Base-by-base conservation (phyloP, 148 eudicot species). In the Rhododendron vialii region DNA sequence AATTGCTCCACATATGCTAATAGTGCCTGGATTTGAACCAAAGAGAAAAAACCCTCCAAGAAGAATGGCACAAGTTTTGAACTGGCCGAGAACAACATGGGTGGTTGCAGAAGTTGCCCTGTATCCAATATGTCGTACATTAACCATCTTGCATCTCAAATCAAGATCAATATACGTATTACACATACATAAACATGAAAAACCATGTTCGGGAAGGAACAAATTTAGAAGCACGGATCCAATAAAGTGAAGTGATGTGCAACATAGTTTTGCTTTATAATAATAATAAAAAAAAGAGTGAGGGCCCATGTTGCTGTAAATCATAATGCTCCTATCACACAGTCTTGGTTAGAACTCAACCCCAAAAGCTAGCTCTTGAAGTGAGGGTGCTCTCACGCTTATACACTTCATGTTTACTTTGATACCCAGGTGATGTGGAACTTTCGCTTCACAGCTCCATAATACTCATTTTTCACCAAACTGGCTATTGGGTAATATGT, bases 81-180 rank as follows among this genome's bases (percentile, higher is more conserved):
- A 96, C 88, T 96, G 99, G 48, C 99, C 99, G 2, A 96, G 96
- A 78, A 96, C 95, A 63, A 93, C 99, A 83, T 96, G 99, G 55
- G 99, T 96, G 80, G 93, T 88, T 38, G 99, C 99, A 65, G 99
- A 96, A 33, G 99, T 96, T 84, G 96, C 98, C 95, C 99, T 96
- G 90, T n/a, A 55, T 48, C 26, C 53, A 65, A 79, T 63, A 65
- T 26, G 35, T 78, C 1, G 43, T 36, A 73, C 17, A 38, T 76
- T 33, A 53, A 38, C 22, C 30, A 61, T 38, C 73, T 82, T 57
- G 67, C 50, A 63, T 69, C 2, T 36, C 26, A 38, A n/a, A 61
- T 24, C 11, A 61, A 63, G 20, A 71, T 13, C 76, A 1, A 71
- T 33, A 13, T 14, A 71, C 2, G 38, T 71, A 65, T 10, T 65